Evolutionary conservation across 1,139 yeast genomes (phyloP).

Genomic region (Taphrina pruni): DNA sequence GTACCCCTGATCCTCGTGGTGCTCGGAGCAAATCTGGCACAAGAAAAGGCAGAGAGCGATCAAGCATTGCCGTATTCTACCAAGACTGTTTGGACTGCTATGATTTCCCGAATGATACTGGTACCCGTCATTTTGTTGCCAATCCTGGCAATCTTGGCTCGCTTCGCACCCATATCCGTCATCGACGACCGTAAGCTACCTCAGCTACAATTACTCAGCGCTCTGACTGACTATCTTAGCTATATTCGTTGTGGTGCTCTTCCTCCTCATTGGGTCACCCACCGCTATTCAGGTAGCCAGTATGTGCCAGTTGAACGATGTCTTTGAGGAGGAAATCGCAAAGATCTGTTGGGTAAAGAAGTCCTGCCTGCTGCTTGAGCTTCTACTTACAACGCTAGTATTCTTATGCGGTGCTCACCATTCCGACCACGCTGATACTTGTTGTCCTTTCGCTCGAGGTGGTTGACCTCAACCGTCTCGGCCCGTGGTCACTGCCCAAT

Average conservation of each 20-base stretch:
- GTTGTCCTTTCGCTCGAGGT: conserved; percentile 39
- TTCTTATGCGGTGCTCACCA: conserved; percentile 34
- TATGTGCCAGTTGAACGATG: conserved; percentile 53
- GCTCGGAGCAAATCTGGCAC: conserved; percentile 61
- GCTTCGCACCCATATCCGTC: conserved; percentile 68
- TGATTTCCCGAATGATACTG: conserved; percentile 75
- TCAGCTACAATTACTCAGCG: too few relatives aligned
- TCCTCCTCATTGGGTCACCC: conserved; percentile 53
- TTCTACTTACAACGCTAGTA: not conserved
- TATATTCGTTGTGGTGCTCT: conserved; percentile 75
- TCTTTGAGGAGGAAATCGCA: conserved; percentile 82
- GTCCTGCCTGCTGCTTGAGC: not conserved
- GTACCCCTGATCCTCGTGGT: conserved; percentile 76
- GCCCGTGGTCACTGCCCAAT: conserved; percentile 14
- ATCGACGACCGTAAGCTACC: conserved; percentile 64
- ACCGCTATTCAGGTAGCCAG: conserved; percentile 44
- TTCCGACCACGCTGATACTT: conserved; percentile 34
- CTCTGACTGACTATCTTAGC: conserved; percentile 49
- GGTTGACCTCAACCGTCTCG: conserved; percentile 35
- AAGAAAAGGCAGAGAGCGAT: conserved; percentile 49
- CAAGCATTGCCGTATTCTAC: conserved; percentile 61
- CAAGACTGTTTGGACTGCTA: conserved; percentile 68
- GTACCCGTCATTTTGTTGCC: conserved; percentile 75
- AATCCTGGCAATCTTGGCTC: conserved; percentile 67
- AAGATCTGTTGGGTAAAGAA: conserved; percentile 65